Evolutionary conservation across 192 early-diverging fungal species (phyloP).

Genomic region (Dissophora globulifera): DNA sequence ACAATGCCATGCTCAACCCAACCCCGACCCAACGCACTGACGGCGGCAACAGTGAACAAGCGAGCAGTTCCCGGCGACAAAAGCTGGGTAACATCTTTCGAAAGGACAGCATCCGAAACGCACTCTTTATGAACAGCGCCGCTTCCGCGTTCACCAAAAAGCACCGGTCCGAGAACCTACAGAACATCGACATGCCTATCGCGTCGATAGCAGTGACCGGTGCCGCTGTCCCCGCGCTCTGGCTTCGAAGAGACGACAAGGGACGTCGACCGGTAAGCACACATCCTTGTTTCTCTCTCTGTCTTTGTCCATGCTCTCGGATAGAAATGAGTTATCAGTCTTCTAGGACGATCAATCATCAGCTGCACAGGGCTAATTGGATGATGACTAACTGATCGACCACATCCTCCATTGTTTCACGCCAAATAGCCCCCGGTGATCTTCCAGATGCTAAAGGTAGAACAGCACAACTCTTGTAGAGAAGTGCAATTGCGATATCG

Average conservation of each 20-base stretch:
- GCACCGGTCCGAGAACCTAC: not conserved
- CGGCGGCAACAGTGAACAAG: not conserved
- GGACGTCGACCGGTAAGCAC: conserved; percentile 52
- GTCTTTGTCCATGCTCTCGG: not conserved
- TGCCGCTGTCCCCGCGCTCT: conserved; percentile 46
- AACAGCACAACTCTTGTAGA: too few relatives aligned
- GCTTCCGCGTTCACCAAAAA: conserved; percentile 36
- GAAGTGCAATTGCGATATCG: too few relatives aligned
- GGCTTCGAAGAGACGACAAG: conserved; percentile 47
- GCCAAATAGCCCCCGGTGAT: conserved; percentile 48
- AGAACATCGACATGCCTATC: conserved; percentile 1
- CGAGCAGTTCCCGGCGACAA: not conserved
- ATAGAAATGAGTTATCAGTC: too few relatives aligned
- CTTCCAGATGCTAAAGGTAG: conserved; percentile 45
- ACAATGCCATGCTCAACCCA: conserved; percentile 20
- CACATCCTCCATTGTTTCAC: too few relatives aligned
- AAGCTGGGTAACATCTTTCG: conserved; percentile 38
- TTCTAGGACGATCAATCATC: too few relatives aligned
- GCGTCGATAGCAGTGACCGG: conserved; percentile 15
- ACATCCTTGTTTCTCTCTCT: conserved; percentile 1
- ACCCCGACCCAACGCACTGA: not conserved
- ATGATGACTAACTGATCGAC: too few relatives aligned
- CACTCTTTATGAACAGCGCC: conserved; percentile 37
- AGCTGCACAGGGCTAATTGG: too few relatives aligned
- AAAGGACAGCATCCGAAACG: conserved; percentile 34